phyloP scores from a whole-genome alignment of 2,329 filamentous ascomycete genomes.

The Fusarium albidum region DNA sequence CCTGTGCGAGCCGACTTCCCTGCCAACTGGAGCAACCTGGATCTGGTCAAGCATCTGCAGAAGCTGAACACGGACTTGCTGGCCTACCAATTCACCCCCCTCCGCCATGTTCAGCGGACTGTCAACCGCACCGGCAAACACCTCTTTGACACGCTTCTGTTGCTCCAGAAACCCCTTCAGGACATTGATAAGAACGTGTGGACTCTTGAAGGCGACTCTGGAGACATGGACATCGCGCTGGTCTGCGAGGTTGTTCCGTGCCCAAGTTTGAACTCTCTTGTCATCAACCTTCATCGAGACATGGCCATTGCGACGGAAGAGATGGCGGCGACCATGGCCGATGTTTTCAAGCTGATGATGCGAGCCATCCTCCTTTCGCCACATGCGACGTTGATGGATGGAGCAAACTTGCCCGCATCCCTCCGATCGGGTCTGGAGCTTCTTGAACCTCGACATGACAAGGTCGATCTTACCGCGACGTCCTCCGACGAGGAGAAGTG shows the following conservation, averaged over 20 bases:
- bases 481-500: constrained; percentile 48
- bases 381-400: constrained; percentile 33
- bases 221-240: constrained; percentile 77
- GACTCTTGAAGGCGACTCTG: constrained; percentile 64
- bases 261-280: constrained; percentile 58
- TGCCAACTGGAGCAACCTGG: constrained; percentile 56
- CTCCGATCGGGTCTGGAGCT: constrained; percentile 28
- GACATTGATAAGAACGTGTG: constrained; percentile 65
- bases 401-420: constrained; percentile 32
- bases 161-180: constrained; percentile 74
- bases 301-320: constrained; percentile 48
- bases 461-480: constrained; percentile 9
- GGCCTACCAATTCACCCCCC: constrained; percentile 76
- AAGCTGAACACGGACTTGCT: constrained; percentile 67
- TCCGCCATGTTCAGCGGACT: constrained; percentile 73
- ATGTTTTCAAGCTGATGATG: constrained; percentile 44
- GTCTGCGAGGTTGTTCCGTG: constrained; percentile 78
- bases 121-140: constrained; percentile 52
- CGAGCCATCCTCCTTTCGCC: constrained; percentile 39
- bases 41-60: constrained; percentile 69
- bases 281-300: constrained; percentile 70
- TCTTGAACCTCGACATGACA: constrained; percentile 34
- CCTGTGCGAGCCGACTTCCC: constrained; percentile 70
- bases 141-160: constrained; percentile 82
- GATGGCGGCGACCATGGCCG: constrained; percentile 40